Percentiles rank a stretch among this genome's conserved stretches.
These are phyloP conservation scores for Mycena belliarum DNA, from an alignment of 768 basidiomycete species.

Conservation along the genomic window DNA sequence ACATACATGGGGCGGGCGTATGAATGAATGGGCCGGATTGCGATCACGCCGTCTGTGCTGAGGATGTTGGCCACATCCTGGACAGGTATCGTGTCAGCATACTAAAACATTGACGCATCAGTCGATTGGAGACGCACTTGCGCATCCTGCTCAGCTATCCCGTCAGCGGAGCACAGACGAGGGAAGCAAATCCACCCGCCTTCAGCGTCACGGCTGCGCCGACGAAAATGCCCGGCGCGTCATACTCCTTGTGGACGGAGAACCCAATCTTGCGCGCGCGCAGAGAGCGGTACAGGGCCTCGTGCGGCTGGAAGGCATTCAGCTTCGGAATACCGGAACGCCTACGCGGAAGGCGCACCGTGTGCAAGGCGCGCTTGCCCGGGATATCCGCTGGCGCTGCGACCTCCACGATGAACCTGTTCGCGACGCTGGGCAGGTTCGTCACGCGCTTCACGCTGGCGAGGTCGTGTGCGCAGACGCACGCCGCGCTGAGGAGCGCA, in stretches of 20 bases:
- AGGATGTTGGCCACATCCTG: conserved; percentile 52
- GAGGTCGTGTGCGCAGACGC: conserved; percentile 32
- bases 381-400: conserved; percentile 40
- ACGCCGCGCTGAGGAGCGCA: conserved; percentile 29
- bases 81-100: not conserved
- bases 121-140: conserved; percentile 27
- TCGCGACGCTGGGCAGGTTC: conserved; percentile 42
- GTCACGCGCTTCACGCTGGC: conserved; percentile 40
- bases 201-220: conserved; percentile 56
- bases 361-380: conserved; percentile 34
- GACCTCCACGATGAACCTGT: conserved; percentile 62
- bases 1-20: conserved; percentile 45
- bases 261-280: conserved; percentile 45
- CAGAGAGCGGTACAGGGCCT: conserved; percentile 48
- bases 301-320: conserved; percentile 41
- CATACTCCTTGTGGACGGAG: conserved; percentile 52
- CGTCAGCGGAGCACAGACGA: not conserved
- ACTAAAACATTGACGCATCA: not conserved
- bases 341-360: conserved; percentile 7
- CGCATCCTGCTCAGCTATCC: conserved; percentile 22
- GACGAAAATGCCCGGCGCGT: conserved; percentile 53
- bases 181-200: conserved; percentile 30
- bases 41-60: conserved; percentile 51
- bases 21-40: conserved; percentile 54
- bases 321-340: too few relatives aligned